Evolutionary conservation across 208 protist species (phyloP), one percentile per base, ranked within the genome.

Genomic region (Perkinsela sp.): DNA sequence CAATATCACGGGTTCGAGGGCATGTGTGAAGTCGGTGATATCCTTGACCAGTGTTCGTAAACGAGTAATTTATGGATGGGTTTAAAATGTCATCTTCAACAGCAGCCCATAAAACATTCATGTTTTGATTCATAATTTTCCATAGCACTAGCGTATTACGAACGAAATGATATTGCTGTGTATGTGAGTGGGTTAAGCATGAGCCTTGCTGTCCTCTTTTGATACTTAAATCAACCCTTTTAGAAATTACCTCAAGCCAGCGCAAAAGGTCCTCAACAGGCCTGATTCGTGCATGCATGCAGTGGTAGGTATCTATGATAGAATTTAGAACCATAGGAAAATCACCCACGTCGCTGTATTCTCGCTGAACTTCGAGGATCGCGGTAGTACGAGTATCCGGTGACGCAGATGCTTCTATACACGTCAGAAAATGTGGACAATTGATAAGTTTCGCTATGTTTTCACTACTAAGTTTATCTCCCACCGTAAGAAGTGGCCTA

Each of bases 91-190:
- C 94, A 31, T 80, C 73, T 71, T 97, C 94, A 0, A 87, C 88
- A 1, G 83, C 78, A 66, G 85, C 80, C 94, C 94, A 97, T 6
- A 98, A 73, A 16, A 79, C 72, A 72, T 95, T 94, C 68, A 97
- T 95, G 67, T 86, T 75, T 29, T 72, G 77, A 32, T 93, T 79
- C 40, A 97, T 87, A 66, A 85, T 88, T 68, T 89, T 74, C 94
- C 95, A 98, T 31, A 98, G 75, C 1, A 76, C 78, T 13, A 98
- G 78, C 28, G 93, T 95, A 77, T 98, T 93, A 32, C 79, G 72
- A 6, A 95, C 93, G 77, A 96, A 97, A 40, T 85, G 68, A 73
- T 84, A 96, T 74, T 98, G 95, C 30, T 66, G 72, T 31, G n/a
- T 31, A 78, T 98, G 95, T 32, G 68, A 78, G 72, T 97, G 95